Percentiles rank a stretch among this genome's conserved stretches.
Conservation (phyloP, 2,329 filamentous ascomycete genomes). For the Trichophyton rubrum region DNA sequence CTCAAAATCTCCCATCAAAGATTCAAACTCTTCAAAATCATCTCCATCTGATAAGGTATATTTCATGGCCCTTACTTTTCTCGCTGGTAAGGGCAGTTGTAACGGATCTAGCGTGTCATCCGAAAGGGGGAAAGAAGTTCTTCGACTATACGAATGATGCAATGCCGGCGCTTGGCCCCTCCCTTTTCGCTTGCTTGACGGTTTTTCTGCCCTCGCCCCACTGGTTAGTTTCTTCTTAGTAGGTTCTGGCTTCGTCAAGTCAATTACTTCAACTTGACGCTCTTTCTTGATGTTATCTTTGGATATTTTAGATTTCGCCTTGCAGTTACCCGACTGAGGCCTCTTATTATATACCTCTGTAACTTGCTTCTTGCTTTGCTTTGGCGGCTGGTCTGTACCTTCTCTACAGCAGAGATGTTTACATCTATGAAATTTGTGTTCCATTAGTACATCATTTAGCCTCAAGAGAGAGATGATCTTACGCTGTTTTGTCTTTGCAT, state of each 20-base stretch:
- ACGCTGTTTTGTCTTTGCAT: conserved; percentile 49
- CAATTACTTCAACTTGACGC: conserved; percentile 12
- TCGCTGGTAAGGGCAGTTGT: neutral
- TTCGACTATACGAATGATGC: neutral
- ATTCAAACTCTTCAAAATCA: neutral
- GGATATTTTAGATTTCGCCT: neutral
- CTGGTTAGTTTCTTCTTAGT: conserved; percentile 4
- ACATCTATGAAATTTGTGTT: conserved; percentile 36
- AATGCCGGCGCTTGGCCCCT: neutral
- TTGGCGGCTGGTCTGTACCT: conserved; percentile 53
- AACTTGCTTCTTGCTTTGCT: conserved; percentile 22
- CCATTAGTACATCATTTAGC: conserved; percentile 21
- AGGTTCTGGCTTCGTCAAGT: conserved; percentile 7
- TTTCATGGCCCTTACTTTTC: neutral
- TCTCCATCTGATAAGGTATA: neutral
- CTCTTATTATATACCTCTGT: neutral
- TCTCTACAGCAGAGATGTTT: conserved; percentile 62
- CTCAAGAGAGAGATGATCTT: conserved; percentile 14
- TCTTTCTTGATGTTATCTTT: neutral
- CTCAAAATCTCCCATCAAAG: neutral
- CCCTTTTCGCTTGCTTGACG: neutral
- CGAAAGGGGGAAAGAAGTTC: neutral
- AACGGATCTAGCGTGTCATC: neutral
- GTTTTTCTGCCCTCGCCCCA: neutral
- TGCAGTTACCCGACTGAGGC: neutral